A percentile compares a stretch with the other conserved stretches of the same genome.
Evolutionary conservation across 2,329 filamentous ascomycete species (phyloP).

Genomic region (Akanthomyces dipterigenus): DNA sequence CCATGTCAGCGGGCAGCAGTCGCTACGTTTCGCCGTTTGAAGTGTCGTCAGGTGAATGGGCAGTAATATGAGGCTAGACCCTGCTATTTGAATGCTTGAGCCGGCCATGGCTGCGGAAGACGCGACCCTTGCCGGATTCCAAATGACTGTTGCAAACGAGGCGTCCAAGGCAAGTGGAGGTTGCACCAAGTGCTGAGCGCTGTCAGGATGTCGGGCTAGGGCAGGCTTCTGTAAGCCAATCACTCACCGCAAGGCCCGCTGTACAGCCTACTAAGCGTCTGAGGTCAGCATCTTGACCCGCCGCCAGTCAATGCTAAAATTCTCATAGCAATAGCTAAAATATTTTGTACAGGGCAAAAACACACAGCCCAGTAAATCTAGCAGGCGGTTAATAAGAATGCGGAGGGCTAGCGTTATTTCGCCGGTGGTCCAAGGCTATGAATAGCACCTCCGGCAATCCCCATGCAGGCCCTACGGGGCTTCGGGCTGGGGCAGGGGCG

Average conservation of each 20-base stretch:
- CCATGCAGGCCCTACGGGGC: background rate
- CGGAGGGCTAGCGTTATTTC: background rate
- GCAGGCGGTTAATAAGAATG: background rate
- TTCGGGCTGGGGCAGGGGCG: background rate
- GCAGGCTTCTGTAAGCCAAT: background rate
- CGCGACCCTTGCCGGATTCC: background rate
- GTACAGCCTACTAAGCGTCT: background rate
- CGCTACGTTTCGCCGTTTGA: background rate
- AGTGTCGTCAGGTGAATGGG: background rate
- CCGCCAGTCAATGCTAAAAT: background rate
- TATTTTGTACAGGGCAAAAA: too few species aligned
- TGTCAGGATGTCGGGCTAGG: too few species aligned
- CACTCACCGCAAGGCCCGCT: background rate
- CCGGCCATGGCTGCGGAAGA: background rate
- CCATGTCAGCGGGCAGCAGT: background rate
- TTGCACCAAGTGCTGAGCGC: background rate
- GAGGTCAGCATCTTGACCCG: background rate
- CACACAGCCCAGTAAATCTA: background rate
- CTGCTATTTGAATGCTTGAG: background rate
- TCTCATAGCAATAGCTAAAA: too few species aligned
- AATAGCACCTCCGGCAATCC: background rate
- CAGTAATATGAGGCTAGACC: background rate
- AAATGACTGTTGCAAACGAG: background rate
- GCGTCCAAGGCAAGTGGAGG: background rate
- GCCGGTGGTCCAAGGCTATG: background rate